Evolutionary conservation across 768 basidiomycete genomes (phyloP).

Genomic region (Mycena amicta): DNA sequence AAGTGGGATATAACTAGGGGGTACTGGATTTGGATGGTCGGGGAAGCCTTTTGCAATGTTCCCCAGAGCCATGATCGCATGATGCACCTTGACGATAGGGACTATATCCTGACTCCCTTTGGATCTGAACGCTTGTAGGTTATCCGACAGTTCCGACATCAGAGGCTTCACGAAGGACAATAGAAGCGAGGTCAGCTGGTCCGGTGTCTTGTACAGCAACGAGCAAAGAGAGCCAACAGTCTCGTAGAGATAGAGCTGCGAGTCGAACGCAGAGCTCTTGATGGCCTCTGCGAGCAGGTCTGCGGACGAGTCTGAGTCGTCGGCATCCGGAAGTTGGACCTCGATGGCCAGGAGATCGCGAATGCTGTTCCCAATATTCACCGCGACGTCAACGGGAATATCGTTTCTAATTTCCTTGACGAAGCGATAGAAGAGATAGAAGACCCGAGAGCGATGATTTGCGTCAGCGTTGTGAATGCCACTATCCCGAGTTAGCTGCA

Average conservation of each 20-base stretch:
- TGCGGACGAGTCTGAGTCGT: conserved; percentile 56
- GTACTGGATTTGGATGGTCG: conserved; percentile 74
- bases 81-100: conserved; percentile 87
- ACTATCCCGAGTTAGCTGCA: conserved; percentile 41
- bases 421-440: conserved; percentile 92
- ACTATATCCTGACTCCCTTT: conserved; percentile 67
- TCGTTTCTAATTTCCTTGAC: conserved; percentile 82
- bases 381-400: conserved; percentile 71
- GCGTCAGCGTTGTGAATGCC: conserved; percentile 82
- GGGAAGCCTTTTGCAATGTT: conserved; percentile 97
- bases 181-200: conserved; percentile 68
- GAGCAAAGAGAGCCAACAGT: conserved; percentile 84
- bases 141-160: conserved; percentile 67
- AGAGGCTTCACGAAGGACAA: conserved; percentile 83
- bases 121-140: conserved; percentile 53
- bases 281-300: conserved; percentile 83
- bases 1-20: conserved; percentile 68
- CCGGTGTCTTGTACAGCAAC: conserved; percentile 64
- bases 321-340: conserved; percentile 75
- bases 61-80: conserved; percentile 92
- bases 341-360: conserved; percentile 79
- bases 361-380: conserved; percentile 69
- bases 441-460: conserved; percentile 74
- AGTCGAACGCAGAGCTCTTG: conserved; percentile 75
- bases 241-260: conserved; percentile 95